A percentile compares a stretch with the other conserved stretches of the same genome.
phyloP scores from a whole-genome alignment of 2,329 filamentous ascomycete species.

The Phyllosticta citriasiana region DNA sequence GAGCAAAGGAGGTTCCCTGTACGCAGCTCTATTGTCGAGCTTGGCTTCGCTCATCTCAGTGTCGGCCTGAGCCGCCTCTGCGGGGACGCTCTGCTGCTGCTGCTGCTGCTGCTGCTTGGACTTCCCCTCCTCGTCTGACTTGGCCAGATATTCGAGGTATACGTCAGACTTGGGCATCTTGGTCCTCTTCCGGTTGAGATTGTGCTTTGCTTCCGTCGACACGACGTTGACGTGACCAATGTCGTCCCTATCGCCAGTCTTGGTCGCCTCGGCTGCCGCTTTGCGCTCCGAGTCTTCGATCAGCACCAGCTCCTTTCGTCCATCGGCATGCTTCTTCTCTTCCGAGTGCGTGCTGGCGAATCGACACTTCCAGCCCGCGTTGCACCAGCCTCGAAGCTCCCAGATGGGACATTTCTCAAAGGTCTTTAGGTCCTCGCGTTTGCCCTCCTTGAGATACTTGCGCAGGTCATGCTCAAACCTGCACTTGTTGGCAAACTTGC shows the following conservation, averaged over 20 bases:
- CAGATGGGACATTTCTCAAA: constrained; percentile 75
- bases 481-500: constrained; percentile 71
- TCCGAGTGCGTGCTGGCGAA: constrained; percentile 80
- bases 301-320: constrained; percentile 70
- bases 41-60: constrained; percentile 18
- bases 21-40: constrained; percentile 67
- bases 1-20: constrained; percentile 75
- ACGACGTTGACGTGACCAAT: constrained; percentile 69
- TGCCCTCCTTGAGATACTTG: constrained; percentile 73
- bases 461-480: constrained; percentile 75
- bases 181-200: constrained; percentile 62
- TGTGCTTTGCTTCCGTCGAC: constrained; percentile 57
- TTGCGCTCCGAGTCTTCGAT: constrained; percentile 45
- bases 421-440: constrained; percentile 66
- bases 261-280: constrained; percentile 36
- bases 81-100: constrained; percentile 12
- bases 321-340: constrained; percentile 68
- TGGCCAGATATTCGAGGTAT: constrained; percentile 68
- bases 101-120: constrained; percentile 15
- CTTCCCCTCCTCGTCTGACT: constrained; percentile 16
- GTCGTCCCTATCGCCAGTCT: constrained; percentile 28
- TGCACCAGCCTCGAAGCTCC: constrained; percentile 64
- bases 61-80: constrained; percentile 14
- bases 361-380: constrained; percentile 86
- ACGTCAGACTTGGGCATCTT: constrained; percentile 63